Conservation (phyloP, 1,284 basidiomycete species). For the Wallemia ichthyophaga region DNA sequence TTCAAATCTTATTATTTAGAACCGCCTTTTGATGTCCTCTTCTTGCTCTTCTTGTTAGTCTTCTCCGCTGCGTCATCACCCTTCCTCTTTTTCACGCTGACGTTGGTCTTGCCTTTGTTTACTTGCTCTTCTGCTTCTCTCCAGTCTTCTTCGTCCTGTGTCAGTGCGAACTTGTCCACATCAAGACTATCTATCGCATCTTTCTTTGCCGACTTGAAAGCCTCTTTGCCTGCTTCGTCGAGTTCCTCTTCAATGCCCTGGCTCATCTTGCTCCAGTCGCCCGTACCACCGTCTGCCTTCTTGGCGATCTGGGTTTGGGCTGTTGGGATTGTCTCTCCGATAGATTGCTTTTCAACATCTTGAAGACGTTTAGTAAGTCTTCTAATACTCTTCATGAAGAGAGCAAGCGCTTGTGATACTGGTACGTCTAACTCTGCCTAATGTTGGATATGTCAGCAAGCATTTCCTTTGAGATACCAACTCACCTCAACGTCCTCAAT, state of each 20-base stretch:
- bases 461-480: slow-evolving; percentile 4
- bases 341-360: slow-evolving; percentile 48
- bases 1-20: too few species aligned
- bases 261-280: slow-evolving; percentile 24
- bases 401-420: slow-evolving; percentile 56
- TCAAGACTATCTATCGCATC: slow-evolving; percentile 11
- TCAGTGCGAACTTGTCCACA: slow-evolving; percentile 36
- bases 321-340: slow-evolving; percentile 26
- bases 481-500: slow-evolving; percentile 62
- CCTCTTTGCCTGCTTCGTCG: slow-evolving; percentile 31
- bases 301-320: background rate
- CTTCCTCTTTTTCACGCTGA: slow-evolving; percentile 32
- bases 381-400: slow-evolving; percentile 71
- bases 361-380: slow-evolving; percentile 51
- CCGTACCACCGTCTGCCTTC: slow-evolving; percentile 5
- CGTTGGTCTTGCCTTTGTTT: slow-evolving; percentile 19
- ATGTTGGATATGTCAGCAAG: background rate
- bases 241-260: slow-evolving; percentile 25
- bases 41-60: slow-evolving; percentile 2
- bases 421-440: slow-evolving; percentile 51
- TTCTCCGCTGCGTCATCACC: slow-evolving; percentile 2
- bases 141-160: slow-evolving; percentile 37
- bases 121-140: slow-evolving; percentile 39
- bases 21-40: background rate
- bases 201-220: slow-evolving; percentile 10